phyloP scores from a whole-genome alignment of 805 yeast genomes.

The Lipomyces oligophaga region DNA sequence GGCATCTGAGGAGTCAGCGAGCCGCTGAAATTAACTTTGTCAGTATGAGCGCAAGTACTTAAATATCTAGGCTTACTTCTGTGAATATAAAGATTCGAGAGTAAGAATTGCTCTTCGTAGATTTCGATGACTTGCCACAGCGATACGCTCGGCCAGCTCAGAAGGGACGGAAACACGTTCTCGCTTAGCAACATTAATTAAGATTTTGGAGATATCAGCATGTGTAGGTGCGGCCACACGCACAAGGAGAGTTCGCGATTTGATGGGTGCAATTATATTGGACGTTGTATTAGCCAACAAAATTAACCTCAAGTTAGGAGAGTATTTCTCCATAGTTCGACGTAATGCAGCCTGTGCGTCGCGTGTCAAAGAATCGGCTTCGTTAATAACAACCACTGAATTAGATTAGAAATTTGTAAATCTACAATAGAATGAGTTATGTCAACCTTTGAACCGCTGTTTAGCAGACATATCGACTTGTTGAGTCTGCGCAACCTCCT shows the following conservation, averaged over 20 bases:
- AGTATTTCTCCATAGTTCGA: conserved; percentile 94
- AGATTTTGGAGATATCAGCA: conserved; percentile 54
- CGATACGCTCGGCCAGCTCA: conserved; percentile 49
- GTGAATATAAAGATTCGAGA: conserved; percentile 66
- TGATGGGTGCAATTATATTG: conserved; percentile 88
- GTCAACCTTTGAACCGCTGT: conserved; percentile 42
- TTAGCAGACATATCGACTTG: conserved; percentile 73
- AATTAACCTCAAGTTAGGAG: conserved; percentile 77
- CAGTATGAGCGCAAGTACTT: background rate
- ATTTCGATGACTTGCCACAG: conserved; percentile 60
- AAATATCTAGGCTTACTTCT: conserved; percentile 19
- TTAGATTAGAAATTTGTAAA: background rate
- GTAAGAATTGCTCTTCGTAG: conserved; percentile 72
- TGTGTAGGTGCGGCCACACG: conserved; percentile 77
- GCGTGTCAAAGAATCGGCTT: conserved; percentile 82
- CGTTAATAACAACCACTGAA: conserved; percentile 71
- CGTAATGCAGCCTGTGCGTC: conserved; percentile 96
- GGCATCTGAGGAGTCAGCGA: conserved; percentile 40
- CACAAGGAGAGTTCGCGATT: conserved; percentile 85
- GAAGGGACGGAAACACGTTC: conserved; percentile 49
- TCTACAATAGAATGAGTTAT: background rate
- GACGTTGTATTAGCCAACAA: conserved; percentile 86
- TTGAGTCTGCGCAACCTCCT: conserved; percentile 92
- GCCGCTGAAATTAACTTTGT: conserved; percentile 7
- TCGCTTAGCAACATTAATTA: conserved; percentile 52